Evolutionary conservation across 495 filamentous ascomycete species (phyloP).

Genomic region (Tricharina praecox): DNA sequence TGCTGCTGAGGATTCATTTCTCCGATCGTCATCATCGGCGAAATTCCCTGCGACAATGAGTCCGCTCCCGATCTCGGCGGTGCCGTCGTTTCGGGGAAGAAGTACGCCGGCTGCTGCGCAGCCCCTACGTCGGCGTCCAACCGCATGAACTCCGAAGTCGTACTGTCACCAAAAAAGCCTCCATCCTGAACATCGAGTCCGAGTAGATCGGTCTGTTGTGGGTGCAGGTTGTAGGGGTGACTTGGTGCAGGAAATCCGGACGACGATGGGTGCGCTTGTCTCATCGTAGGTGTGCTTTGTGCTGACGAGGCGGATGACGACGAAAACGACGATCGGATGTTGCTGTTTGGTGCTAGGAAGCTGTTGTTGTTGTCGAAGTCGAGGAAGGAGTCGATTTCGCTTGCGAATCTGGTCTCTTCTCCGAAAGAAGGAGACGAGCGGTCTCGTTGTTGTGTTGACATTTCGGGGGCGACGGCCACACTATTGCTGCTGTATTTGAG

Average conservation of each 20-base stretch:
- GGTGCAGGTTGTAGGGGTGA: constrained; percentile 80
- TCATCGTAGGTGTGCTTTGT: constrained; percentile 10
- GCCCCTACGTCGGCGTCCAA: constrained; percentile 40
- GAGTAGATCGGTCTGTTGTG: constrained; percentile 79
- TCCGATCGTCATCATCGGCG: constrained; percentile 20
- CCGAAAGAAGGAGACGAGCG: constrained; percentile 17
- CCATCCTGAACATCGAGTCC: constrained; percentile 36
- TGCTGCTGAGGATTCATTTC: constrained; percentile 47
- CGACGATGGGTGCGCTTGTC: constrained; percentile 14
- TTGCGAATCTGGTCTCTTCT: constrained; percentile 17
- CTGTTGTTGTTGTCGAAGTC: constrained; percentile 19
- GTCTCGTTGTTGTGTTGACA: too few species aligned
- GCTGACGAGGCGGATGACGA: constrained; percentile 12
- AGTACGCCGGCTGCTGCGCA: constrained; percentile 40
- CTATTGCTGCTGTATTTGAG: too few species aligned
- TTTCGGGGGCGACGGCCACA: neutral
- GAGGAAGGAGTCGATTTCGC: constrained; percentile 25
- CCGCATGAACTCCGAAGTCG: constrained; percentile 31
- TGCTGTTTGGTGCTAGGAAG: constrained; percentile 10
- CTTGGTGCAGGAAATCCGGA: constrained; percentile 51
- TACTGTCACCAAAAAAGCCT: constrained; percentile 32
- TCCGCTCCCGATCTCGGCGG: constrained; percentile 10
- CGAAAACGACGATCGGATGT: constrained; percentile 13
- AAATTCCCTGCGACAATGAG: constrained; percentile 8
- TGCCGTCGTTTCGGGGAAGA: constrained; percentile 29